Evolutionary conservation across 2,329 filamentous ascomycete species (phyloP).

Genomic region (Pestalotiopsis sp.): DNA sequence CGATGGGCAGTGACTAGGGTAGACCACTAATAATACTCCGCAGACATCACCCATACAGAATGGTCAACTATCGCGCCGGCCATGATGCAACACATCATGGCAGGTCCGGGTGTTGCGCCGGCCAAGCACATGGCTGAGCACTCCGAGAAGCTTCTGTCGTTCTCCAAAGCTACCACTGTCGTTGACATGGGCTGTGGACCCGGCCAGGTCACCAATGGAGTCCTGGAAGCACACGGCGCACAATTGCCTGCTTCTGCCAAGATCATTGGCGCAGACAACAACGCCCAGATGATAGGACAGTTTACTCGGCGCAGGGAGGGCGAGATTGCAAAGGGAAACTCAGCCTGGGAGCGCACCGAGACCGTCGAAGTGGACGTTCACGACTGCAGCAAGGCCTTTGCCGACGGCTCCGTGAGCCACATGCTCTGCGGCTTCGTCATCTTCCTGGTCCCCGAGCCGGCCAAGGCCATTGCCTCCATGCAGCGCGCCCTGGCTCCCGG

Average conservation of each 20-base stretch:
- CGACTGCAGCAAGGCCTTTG: conserved; percentile 12
- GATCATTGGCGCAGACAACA: conserved; percentile 17
- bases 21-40: neutral
- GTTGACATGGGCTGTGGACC: conserved; percentile 20
- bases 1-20: too few relatives aligned
- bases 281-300: conserved; percentile 15
- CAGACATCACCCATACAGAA: conserved; percentile 7
- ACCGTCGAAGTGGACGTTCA: conserved; percentile 8
- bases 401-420: conserved; percentile 15
- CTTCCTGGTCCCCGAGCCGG: conserved; percentile 16
- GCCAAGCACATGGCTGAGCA: conserved; percentile 14
- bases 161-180: conserved; percentile 14
- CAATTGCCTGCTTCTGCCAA: conserved; percentile 7
- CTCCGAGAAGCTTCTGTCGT: conserved; percentile 12
- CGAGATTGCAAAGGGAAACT: conserved; percentile 10
- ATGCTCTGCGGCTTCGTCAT: conserved; percentile 15
- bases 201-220: conserved; percentile 15
- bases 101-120: conserved; percentile 16
- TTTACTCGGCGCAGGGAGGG: conserved; percentile 7
- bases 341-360: conserved; percentile 12
- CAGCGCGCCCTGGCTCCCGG: conserved; percentile 12
- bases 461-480: conserved; percentile 13
- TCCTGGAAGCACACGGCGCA: conserved; percentile 11
- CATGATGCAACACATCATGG: conserved; percentile 11
- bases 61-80: conserved; percentile 5